Conservation (phyloP, 352 stramenopile genomes). For the Globisporangium takayamanum region DNA sequence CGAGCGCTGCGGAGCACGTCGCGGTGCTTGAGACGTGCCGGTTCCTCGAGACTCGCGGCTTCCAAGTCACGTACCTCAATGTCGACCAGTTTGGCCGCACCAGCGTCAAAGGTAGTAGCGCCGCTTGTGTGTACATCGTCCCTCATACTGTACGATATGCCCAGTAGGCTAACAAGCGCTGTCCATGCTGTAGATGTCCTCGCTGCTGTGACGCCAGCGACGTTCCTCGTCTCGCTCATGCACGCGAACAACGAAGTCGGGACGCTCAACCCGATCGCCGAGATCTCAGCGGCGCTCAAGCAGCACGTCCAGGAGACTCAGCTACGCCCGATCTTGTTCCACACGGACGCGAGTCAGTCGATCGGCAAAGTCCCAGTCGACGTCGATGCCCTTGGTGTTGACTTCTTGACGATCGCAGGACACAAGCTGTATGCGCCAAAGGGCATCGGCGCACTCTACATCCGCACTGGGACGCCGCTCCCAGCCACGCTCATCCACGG, state of each 20-base stretch:
- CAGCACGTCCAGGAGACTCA: slow-evolving; percentile 22
- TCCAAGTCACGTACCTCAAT: slow-evolving; percentile 65
- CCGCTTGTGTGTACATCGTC: background rate
- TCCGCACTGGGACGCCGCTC: slow-evolving; percentile 33
- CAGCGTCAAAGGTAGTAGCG: slow-evolving; percentile 23
- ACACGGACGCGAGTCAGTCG: slow-evolving; percentile 96
- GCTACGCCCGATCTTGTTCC: slow-evolving; percentile 80
- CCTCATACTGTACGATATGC: background rate
- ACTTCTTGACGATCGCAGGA: slow-evolving; percentile 95
- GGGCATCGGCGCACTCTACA: slow-evolving; percentile 76
- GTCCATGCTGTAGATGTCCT: slow-evolving; percentile 50
- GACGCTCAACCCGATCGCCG: slow-evolving; percentile 91
- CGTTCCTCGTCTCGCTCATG: slow-evolving; percentile 95
- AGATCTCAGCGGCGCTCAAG: slow-evolving; percentile 64
- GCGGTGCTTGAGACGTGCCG: slow-evolving; percentile 84
- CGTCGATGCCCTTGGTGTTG: slow-evolving; percentile 78
- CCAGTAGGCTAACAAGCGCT: background rate
- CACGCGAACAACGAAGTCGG: slow-evolving; percentile 98
- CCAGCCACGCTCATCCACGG: slow-evolving; percentile 86
- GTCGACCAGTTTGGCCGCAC: slow-evolving; percentile 53
- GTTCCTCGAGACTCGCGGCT: slow-evolving; percentile 50
- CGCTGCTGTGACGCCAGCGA: slow-evolving; percentile 73
- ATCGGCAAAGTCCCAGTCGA: slow-evolving; percentile 91
- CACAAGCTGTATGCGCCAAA: slow-evolving; percentile 98
- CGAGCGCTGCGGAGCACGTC: slow-evolving; percentile 91